A percentile compares a stretch with the other conserved stretches of the same genome.
phyloP scores from a whole-genome alignment of 371 early-diverging fungal genomes.

The Circinella umbellata region DNA sequence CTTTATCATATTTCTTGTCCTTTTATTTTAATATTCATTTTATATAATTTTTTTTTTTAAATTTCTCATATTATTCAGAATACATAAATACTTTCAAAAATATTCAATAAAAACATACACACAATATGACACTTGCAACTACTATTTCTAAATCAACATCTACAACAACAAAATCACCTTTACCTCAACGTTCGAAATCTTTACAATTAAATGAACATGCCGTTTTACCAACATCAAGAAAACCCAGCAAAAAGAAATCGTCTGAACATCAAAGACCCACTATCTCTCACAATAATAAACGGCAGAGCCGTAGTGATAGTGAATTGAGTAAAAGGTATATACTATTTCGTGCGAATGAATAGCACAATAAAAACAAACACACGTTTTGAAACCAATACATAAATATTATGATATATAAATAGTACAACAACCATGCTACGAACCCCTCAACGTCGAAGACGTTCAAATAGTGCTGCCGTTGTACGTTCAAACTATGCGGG shows the following conservation, averaged over 20 bases:
- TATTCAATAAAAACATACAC: slow-evolving; percentile 6
- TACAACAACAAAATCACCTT: background rate
- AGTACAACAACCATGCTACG: background rate
- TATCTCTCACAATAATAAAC: background rate
- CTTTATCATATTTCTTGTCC: too few species aligned
- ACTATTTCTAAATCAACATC: too few species aligned
- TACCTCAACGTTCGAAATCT: slow-evolving; percentile 1
- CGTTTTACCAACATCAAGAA: background rate
- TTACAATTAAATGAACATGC: background rate
- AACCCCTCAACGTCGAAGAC: slow-evolving; percentile 15
- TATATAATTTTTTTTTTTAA: too few species aligned
- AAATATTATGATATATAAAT: background rate
- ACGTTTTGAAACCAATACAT: background rate
- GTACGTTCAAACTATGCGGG: slow-evolving; percentile 64
- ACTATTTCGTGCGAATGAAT: background rate
- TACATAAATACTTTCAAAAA: too few species aligned
- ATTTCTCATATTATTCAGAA: too few species aligned
- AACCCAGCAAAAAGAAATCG: background rate
- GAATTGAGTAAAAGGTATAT: background rate
- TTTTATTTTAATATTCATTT: too few species aligned
- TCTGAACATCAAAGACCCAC: background rate
- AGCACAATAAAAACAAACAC: too few species aligned
- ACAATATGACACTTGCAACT: too few species aligned
- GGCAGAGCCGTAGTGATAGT: slow-evolving; percentile 8
- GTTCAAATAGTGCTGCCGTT: slow-evolving; percentile 17